Conservation (phyloP, 495 filamentous ascomycete species). For the Aspergillus wentii region DNA sequence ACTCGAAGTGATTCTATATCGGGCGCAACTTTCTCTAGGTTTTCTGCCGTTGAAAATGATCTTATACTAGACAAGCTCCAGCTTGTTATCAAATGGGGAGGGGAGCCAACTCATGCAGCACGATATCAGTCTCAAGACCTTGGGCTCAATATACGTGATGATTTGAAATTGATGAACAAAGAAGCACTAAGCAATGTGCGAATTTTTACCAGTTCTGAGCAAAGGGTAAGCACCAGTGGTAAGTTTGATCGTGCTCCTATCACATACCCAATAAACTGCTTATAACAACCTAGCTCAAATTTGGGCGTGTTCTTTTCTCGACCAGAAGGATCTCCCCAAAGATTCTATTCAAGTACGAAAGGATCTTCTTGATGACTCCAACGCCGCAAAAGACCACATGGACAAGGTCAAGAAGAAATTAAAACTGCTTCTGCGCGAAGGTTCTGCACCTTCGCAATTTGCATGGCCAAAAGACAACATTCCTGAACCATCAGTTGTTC, state of each 20-base stretch:
- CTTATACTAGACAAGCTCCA: constrained; percentile 92
- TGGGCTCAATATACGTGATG: constrained; percentile 91
- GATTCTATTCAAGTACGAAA: constrained; percentile 86
- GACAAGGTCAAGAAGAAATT: constrained; percentile 99
- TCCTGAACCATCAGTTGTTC: constrained; percentile 86
- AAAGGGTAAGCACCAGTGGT: constrained; percentile 87
- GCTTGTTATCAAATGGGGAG: constrained; percentile 98
- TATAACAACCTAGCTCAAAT: constrained; percentile 67
- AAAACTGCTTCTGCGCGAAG: constrained; percentile 82
- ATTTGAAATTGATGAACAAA: constrained; percentile 88
- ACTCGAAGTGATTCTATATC: constrained; percentile 76
- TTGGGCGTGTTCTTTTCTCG: constrained; percentile 85
- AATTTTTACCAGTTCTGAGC: constrained; percentile 91
- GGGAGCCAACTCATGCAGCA: constrained; percentile 95
- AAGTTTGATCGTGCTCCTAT: constrained; percentile 18
- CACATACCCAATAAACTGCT: not conserved
- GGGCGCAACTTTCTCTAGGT: constrained; percentile 80
- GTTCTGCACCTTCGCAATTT: constrained; percentile 88
- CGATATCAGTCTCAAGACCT: constrained; percentile 93
- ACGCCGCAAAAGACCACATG: constrained; percentile 99
- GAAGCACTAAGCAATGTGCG: constrained; percentile 85
- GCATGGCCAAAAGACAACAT: constrained; percentile 92
- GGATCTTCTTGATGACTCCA: constrained; percentile 92
- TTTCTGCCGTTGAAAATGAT: constrained; percentile 84
- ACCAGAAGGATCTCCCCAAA: constrained; percentile 76